Conservation (phyloP, 331 rosid species). For the Malus hybrid region DNA sequence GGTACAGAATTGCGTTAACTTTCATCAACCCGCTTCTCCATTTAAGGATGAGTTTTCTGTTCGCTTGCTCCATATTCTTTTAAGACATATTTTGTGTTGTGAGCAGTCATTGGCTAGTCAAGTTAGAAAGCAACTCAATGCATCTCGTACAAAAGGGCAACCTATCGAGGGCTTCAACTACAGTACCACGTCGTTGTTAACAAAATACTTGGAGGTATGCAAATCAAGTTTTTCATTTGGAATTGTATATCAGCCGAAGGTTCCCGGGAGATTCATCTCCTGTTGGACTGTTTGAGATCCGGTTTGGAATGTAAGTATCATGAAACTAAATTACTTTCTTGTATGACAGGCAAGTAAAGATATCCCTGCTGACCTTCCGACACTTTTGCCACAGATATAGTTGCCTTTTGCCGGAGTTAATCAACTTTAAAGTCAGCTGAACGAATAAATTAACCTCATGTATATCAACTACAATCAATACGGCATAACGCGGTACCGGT, state of each 20-base stretch:
- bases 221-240: not conserved
- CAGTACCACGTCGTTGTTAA: slow-evolving; percentile 57
- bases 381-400: slow-evolving; percentile 58
- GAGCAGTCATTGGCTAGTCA: slow-evolving; percentile 78
- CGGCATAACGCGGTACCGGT: too few relatives aligned
- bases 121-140: slow-evolving; percentile 86
- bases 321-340: not conserved
- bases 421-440: not conserved
- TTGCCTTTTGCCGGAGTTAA: slow-evolving; percentile 1
- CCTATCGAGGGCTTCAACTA: slow-evolving; percentile 75
- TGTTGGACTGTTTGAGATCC: not conserved
- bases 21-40: not conserved
- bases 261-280: not conserved
- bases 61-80: not conserved
- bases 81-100: not conserved
- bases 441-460: not conserved
- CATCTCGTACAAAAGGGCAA: slow-evolving; percentile 58
- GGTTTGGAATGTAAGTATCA: not conserved
- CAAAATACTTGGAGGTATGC: slow-evolving; percentile 67
- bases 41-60: not conserved
- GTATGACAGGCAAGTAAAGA: slow-evolving; percentile 65
- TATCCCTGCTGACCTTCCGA: slow-evolving; percentile 59
- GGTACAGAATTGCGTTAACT: slow-evolving; percentile 32
- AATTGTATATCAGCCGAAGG: not conserved
- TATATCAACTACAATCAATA: not conserved